Conservation (phyloP, 2,329 filamentous ascomycete species). For the Pseudogymnoascus sp. region DNA sequence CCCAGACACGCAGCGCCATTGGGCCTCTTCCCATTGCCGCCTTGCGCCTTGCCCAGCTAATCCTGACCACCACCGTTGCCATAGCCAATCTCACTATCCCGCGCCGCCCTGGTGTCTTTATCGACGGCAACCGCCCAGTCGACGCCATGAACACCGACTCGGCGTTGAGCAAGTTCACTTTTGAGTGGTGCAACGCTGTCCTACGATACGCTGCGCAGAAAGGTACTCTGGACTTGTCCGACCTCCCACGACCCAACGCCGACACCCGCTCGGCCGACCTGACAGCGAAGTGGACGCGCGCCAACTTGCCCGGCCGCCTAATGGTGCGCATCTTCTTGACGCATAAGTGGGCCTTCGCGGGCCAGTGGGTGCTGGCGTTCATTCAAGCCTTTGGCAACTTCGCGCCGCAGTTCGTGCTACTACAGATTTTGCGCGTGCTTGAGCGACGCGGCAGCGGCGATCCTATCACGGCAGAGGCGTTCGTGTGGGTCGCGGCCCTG, state of each 20-base stretch:
- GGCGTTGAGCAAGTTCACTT: constrained; percentile 56
- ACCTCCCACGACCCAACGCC: constrained; percentile 56
- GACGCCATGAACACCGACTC: constrained; percentile 57
- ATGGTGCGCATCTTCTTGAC: constrained; percentile 53
- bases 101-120: constrained; percentile 60
- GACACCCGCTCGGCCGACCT: constrained; percentile 44
- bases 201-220: constrained; percentile 50
- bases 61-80: constrained; percentile 37
- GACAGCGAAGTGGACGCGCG: constrained; percentile 43
- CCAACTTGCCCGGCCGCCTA: constrained; percentile 43
- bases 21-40: constrained; percentile 30
- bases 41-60: constrained; percentile 43
- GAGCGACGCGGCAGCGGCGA: constrained; percentile 46
- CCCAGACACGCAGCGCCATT: constrained; percentile 21
- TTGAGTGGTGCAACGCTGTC: constrained; percentile 53
- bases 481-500: constrained; percentile 62
- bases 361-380: constrained; percentile 54
- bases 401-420: constrained; percentile 62
- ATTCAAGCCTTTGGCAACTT: constrained; percentile 44
- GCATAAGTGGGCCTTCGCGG: constrained; percentile 47
- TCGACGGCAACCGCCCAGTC: constrained; percentile 45
- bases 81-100: constrained; percentile 50
- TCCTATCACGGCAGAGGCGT: constrained; percentile 46
- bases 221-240: constrained; percentile 52
- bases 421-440: constrained; percentile 57